Base-by-base conservation (phyloP, 805 yeast genomes). In the Ogataea siamensis region DNA sequence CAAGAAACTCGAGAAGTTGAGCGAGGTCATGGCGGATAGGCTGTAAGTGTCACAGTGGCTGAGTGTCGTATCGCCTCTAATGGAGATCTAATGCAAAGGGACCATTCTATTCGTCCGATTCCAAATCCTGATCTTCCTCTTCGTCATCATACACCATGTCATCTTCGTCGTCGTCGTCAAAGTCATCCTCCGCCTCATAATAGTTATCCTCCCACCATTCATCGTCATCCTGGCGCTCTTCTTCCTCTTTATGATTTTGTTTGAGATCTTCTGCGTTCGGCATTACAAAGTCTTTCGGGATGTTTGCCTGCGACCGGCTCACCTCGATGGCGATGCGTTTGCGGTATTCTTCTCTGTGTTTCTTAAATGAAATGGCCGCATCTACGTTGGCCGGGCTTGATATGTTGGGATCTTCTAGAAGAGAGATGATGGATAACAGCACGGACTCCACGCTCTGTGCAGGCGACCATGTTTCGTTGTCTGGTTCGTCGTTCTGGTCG, bases 341-440 rank as follows among this genome's bases (percentile, higher is more conserved):
- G 58, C 78, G 77, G 66, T 88, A 91, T 37, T 78, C 82, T 19
- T 81, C 88, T 19, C 83, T 80, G 62, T 85, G 80, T 54, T 86
- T 87, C 54, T 94, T 74, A 75, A 87, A 89, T 51, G 86, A 87
- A 23, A 91, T 86, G n/a, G 96, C 87, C 7, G 99, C 99, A 60
- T 91, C 98, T 31, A 93, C 89, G 61, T 91, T 91, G 5, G 99
- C 99, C 9, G 99, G 98, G 5, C 95, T 84, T 41, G 80, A 77
- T 37, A 87, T 82, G 66, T 91, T 91, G 33, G 99, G 99, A 61
- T 91, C 98, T 54, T 89, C 96, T 52, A 91, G 73, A 38, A 91
- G 70, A 5, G 96, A 87, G 21, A 93, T 83, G 48, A 91, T 89
- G 19, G 95, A 85, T 33, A 93, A 80, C 54, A 91, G 74, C n/a